phyloP scores from a whole-genome alignment of 2,329 filamentous ascomycete genomes.

The Byssoonygena ceratinophila region DNA sequence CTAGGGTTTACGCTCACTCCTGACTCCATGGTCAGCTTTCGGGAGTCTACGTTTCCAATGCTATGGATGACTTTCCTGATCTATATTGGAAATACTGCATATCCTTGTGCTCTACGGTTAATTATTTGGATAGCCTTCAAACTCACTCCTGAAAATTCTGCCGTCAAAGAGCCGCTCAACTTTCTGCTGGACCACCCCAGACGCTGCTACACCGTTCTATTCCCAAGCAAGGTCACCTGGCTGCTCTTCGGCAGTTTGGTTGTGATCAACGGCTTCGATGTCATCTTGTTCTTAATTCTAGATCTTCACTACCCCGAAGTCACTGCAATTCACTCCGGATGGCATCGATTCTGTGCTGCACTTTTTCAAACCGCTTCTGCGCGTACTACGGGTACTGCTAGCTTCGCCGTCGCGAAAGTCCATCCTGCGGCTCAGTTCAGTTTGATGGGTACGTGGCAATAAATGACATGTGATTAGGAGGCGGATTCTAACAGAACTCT shows the following conservation, averaged over 20 bases:
- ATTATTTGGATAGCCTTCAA: conserved; percentile 49
- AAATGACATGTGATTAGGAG: not conserved
- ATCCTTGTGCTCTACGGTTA: conserved; percentile 47
- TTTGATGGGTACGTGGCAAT: conserved; percentile 39
- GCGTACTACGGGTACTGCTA: conserved; percentile 42
- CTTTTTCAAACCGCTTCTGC: conserved; percentile 48
- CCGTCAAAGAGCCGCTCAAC: conserved; percentile 33
- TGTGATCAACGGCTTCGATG: conserved; percentile 45
- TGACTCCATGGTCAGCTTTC: conserved; percentile 45
- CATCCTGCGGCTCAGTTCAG: conserved; percentile 46
- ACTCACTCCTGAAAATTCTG: conserved; percentile 31
- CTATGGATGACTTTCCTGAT: conserved; percentile 33
- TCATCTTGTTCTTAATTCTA: conserved; percentile 44
- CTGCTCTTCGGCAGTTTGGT: conserved; percentile 44
- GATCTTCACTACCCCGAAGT: conserved; percentile 46
- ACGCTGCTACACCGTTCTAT: conserved; percentile 53
- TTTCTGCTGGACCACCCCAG: conserved; percentile 55
- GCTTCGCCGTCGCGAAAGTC: conserved; percentile 42
- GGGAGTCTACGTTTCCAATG: conserved; percentile 34
- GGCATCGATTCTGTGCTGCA: conserved; percentile 22
- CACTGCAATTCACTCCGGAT: conserved; percentile 11
- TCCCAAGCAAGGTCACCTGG: conserved; percentile 51
- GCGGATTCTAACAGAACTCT: conserved; percentile 21
- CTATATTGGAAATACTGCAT: conserved; percentile 36
- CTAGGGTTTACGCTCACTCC: conserved; percentile 47